phyloP scores from a whole-genome alignment of 371 early-diverging fungal genomes.

The Mortierella sp. region DNA sequence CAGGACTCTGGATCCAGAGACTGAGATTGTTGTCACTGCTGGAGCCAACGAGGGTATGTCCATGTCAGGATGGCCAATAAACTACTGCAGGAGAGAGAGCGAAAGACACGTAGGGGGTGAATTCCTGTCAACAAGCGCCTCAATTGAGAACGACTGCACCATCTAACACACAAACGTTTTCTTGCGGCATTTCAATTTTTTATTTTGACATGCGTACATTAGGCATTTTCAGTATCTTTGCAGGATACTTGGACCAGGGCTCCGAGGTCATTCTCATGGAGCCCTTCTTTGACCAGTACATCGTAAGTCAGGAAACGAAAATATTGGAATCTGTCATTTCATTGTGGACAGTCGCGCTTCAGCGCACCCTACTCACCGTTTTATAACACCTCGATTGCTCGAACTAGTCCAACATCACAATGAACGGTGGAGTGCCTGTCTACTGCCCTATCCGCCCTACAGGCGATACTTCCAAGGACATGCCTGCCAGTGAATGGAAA shows the following conservation, averaged over 20 bases:
- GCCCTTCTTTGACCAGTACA: slow-evolving; percentile 96
- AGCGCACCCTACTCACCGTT: neutral
- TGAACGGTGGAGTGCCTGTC: slow-evolving; percentile 92
- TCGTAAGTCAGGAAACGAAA: slow-evolving; percentile 62
- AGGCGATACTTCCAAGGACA: slow-evolving; percentile 62
- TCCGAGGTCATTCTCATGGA: slow-evolving; percentile 94
- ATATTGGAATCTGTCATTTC: neutral
- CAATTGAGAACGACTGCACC: neutral
- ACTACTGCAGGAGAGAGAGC: neutral
- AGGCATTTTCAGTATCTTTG: slow-evolving; percentile 87
- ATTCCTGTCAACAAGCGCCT: neutral
- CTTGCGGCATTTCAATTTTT: neutral
- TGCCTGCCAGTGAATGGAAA: slow-evolving; percentile 84
- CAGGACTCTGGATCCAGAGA: slow-evolving; percentile 78
- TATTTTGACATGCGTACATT: slow-evolving; percentile 14
- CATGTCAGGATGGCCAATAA: neutral
- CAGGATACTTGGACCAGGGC: slow-evolving; percentile 82
- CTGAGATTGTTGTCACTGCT: slow-evolving; percentile 90
- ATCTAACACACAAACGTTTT: neutral
- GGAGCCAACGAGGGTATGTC: slow-evolving; percentile 93
- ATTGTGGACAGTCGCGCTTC: neutral
- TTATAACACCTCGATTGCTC: neutral
- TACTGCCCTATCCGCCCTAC: slow-evolving; percentile 83
- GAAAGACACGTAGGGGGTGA: neutral
- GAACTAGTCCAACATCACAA: slow-evolving; percentile 80